Conservation (phyloP, 176 grass and related monocot species). For the Cymbopogon citratus region DNA sequence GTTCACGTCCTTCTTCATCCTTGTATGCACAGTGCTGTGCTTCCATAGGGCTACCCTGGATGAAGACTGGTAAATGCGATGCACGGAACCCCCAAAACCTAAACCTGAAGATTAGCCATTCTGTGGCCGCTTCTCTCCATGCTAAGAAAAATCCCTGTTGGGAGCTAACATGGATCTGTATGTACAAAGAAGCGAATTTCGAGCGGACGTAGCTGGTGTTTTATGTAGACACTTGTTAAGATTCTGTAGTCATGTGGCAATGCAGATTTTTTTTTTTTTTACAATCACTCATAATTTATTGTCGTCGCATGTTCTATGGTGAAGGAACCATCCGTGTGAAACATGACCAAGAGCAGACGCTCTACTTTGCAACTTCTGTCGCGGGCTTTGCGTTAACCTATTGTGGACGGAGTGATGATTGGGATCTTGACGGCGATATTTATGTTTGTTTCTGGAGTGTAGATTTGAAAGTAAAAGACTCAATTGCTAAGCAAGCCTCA, state of each 20-base stretch:
- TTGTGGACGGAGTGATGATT: background rate
- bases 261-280: background rate
- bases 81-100: background rate
- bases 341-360: background rate
- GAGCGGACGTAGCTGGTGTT: background rate
- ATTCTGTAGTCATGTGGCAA: background rate
- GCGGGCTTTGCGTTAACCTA: background rate
- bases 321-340: constrained; percentile 1
- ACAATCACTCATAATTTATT: background rate
- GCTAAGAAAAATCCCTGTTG: too few species aligned
- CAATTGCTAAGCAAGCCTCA: background rate
- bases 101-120: background rate
- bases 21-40: constrained; percentile 80
- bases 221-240: background rate
- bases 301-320: background rate
- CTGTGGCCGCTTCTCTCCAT: background rate
- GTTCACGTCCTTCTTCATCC: constrained; percentile 96
- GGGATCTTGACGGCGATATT: background rate
- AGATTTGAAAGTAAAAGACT: background rate
- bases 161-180: too few species aligned
- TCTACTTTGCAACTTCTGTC: background rate
- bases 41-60: constrained; percentile 79
- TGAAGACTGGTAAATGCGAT: constrained; percentile 60
- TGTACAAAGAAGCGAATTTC: too few species aligned
- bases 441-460: background rate